Evolutionary conservation across 169 alveolate genomes (phyloP).

Genomic region (Hepatocystis sp.): DNA sequence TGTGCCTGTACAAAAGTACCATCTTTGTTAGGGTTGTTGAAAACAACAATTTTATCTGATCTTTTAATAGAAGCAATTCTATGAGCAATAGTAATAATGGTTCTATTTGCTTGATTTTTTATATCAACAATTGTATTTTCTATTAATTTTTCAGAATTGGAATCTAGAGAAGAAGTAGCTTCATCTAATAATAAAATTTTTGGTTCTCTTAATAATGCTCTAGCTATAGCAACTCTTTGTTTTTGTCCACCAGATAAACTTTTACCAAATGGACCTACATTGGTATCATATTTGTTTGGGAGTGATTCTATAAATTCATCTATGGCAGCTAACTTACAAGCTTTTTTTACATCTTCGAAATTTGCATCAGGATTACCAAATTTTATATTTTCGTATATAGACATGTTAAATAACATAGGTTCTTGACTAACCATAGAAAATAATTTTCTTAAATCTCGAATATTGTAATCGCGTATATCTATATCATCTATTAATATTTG

Average conservation of each 20-base stretch:
- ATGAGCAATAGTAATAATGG: constrained; percentile 94
- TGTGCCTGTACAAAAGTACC: constrained; percentile 85
- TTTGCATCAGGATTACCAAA: constrained; percentile 94
- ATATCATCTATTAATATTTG: constrained; percentile 89
- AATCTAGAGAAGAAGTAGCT: constrained; percentile 97
- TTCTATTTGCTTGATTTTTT: constrained; percentile 79
- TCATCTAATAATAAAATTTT: constrained; percentile 94
- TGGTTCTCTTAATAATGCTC: constrained; percentile 90
- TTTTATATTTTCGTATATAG: constrained; percentile 92
- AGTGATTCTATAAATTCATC: constrained; percentile 88
- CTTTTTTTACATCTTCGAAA: constrained; percentile 90
- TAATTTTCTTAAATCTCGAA: constrained; percentile 64
- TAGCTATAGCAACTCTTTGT: constrained; percentile 92
- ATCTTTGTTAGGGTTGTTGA: constrained; percentile 83
- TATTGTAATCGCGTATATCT: constrained; percentile 88
- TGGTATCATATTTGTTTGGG: constrained; percentile 88
- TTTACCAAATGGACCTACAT: constrained; percentile 90
- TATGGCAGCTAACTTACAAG: constrained; percentile 87
- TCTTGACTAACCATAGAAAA: constrained; percentile 90
- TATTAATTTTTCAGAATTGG: constrained; percentile 84
- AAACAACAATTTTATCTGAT: constrained; percentile 87
- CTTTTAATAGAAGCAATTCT: constrained; percentile 91
- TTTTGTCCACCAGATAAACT: constrained; percentile 92
- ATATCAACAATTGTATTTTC: constrained; percentile 70
- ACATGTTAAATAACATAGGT: constrained; percentile 93